Percentiles rank a stretch among this genome's conserved stretches.
Conservation (phyloP, 2,329 filamentous ascomycete species). For the Rhinocladiella mackenziei region DNA sequence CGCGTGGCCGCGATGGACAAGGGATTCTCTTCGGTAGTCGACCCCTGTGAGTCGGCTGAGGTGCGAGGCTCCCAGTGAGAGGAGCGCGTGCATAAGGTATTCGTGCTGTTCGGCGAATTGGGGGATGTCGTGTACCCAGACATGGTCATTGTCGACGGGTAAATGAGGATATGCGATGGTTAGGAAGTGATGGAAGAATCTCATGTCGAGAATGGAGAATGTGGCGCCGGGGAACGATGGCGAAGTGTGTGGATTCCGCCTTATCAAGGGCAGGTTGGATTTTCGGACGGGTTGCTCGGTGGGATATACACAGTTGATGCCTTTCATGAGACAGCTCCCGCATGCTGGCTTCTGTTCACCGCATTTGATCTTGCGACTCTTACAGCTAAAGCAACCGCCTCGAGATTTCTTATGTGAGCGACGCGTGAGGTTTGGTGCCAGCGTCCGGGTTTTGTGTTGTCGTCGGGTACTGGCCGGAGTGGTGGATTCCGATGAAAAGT, state of each 20-base stretch:
- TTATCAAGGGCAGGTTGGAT: constrained; percentile 19
- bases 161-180: constrained; percentile 57
- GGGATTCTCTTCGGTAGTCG: constrained; percentile 54
- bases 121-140: constrained; percentile 65
- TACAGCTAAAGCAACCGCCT: constrained; percentile 41
- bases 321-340: constrained; percentile 37
- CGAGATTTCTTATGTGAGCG: constrained; percentile 41
- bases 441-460: constrained; percentile 22
- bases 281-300: constrained; percentile 18
- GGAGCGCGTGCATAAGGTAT: constrained; percentile 67
- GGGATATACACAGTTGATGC: constrained; percentile 34
- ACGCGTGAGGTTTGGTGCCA: constrained; percentile 30
- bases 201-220: constrained; percentile 46
- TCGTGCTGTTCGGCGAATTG: constrained; percentile 65
- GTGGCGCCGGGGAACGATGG: constrained; percentile 22
- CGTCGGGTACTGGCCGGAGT: background rate
- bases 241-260: constrained; percentile 26
- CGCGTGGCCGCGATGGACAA: constrained; percentile 62
- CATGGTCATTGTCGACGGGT: constrained; percentile 60
- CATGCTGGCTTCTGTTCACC: constrained; percentile 39
- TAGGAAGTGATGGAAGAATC: constrained; percentile 54
- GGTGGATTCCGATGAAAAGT: constrained; percentile 12
- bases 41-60: constrained; percentile 42
- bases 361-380: constrained; percentile 47
- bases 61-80: constrained; percentile 65